Base-by-base conservation (phyloP, 1,284 basidiomycete species). In the Meripilus lineatus region DNA sequence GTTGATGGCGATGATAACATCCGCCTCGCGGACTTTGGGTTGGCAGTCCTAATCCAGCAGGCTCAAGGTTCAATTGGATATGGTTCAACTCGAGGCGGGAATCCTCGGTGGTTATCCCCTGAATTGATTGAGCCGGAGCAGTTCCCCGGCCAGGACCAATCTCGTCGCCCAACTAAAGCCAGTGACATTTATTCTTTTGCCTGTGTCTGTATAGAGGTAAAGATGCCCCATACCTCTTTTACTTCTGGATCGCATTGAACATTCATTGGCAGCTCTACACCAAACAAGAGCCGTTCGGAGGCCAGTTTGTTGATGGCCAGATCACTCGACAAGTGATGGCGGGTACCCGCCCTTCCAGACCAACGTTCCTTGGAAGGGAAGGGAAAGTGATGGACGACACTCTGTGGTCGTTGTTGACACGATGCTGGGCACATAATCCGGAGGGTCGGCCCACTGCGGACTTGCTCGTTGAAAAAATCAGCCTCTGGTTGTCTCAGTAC, bases 81-180 rank as follows among this genome's bases (percentile, higher is more conserved):
- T 17, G 37, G 38, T 15, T 47, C 46, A 3, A 24, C 30, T 13
- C 32, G 30, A 5, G 47, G 51, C n/a, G 49, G 51, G 3, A 30
- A 17, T 14, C 13, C 18, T 8, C 34, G 34, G n/a, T 44, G 42
- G 42, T 7, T 11, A 14, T 20, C 42, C 20, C 42, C 42, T n/a
- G 42, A 44, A 23, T 35, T 38, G 13, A 21, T 44, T 7, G 42
- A 44, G 18, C n/a, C 15, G 7, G 7, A 7, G 7, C 14, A 7
- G 5, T 15, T 18, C 17, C 17, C 7, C 6, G 32, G 13, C 32
- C 14, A 17, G 5, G 22, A 25, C 17, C 8, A 5, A 4, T 6
- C 10, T 13, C 22, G 4, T 25, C 38, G 5, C 8, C 35, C 42
- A 8, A 44, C 35, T 6, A 34, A 32, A 18, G 42, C 42, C 3